These are phyloP conservation scores for Xerocomellus amylosporus DNA, from an alignment of 768 basidiomycete species.

Conservation along the genomic window DNA sequence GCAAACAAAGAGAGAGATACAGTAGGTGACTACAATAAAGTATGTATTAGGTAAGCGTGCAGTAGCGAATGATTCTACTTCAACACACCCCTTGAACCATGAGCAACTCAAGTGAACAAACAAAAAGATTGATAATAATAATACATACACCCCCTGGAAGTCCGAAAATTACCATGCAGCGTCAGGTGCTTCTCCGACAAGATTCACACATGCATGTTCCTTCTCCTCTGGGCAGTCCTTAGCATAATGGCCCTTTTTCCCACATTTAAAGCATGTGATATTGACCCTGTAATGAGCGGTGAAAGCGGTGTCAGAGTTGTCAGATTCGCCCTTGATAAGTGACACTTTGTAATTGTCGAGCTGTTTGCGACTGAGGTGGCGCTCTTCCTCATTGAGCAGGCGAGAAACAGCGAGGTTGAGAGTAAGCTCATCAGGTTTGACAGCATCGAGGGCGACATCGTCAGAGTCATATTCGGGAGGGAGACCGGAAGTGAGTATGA, in stretches of 20 bases:
- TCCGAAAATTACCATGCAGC: background rate
- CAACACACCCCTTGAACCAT: background rate
- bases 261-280: background rate
- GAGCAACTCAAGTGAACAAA: background rate
- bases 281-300: background rate
- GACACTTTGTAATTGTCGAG: background rate
- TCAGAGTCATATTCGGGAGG: background rate
- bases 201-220: background rate
- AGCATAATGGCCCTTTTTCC: slow-evolving; percentile 18
- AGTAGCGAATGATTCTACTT: too few relatives aligned
- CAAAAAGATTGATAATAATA: background rate
- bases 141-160: background rate
- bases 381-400: background rate
- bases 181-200: background rate
- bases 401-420: background rate
- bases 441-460: background rate
- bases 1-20: too few relatives aligned
- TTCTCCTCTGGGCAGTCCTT: background rate
- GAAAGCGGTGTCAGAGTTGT: background rate
- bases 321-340: background rate
- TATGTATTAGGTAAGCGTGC: too few relatives aligned
- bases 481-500: background rate
- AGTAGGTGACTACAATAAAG: too few relatives aligned
- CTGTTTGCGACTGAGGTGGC: background rate
- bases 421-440: background rate